Base-by-base conservation (phyloP, 2,329 filamentous ascomycete species). In the Colletotrichum trifolii region DNA sequence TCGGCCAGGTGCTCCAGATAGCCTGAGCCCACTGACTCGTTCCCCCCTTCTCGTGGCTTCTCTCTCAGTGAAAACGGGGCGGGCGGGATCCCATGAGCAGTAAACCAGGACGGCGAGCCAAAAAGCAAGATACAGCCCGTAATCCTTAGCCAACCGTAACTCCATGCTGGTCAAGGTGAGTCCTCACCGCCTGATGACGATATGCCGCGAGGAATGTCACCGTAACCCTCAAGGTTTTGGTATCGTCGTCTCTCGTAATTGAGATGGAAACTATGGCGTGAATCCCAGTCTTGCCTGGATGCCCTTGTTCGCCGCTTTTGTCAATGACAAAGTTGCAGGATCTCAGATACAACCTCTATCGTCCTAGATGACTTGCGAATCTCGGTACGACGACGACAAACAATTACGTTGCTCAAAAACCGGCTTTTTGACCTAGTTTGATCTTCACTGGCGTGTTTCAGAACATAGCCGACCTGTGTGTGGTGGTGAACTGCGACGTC, bases 141-240 rank as follows among this genome's bases (percentile, higher is more conserved):
- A 65, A 65, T 62, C 52, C 35, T 65, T 62, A 62, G 58, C 47
- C 58, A 63, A 65, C 62, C 50, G 50, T 47, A 62, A 53, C 58
- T 62, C 62, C 58, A 65, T 47, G 42, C 47, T 46, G 38, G 35
- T 47, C 52, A 62, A 52, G 40, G 39, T 61, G 58, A 65, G 53
- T 34, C 13, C 58, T 65, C 62, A 65, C 62, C 62, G 62, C 62
- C 62, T 63, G 62, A 65, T 62, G 52, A 62, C 58, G 46, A 62
- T 47, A 53, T 46, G 46, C 58, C 52, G 46, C 57, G 36, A 43
- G 58, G 47, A 57, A 62, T 65, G 62, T 65, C 62, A 65, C 62
- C 47, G 42, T 56, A n/a, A 47, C 48, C 53, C 50, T 52, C 52
- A 46, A 35, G 35, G 58, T 17, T 53, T 34, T 55, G 17, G 7